Base-by-base conservation (phyloP, 352 stramenopile genomes). In the Globisporangium uncinulatum region DNA sequence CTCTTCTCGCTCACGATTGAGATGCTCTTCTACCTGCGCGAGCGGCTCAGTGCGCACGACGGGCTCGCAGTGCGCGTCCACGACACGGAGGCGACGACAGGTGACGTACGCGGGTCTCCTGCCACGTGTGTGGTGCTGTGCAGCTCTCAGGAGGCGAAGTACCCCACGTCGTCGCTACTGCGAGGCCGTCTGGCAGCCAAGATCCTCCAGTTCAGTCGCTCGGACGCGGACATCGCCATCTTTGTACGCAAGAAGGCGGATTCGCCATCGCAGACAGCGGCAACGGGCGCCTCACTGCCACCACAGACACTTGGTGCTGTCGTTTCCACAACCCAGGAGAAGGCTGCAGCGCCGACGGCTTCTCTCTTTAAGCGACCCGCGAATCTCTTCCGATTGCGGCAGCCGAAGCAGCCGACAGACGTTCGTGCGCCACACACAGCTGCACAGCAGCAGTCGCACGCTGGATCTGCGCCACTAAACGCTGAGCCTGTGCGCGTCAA, bases 1-100 rank as follows among this genome's bases (percentile, higher is more conserved):
- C 57, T 91, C 8, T 64, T 83, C 49, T 85, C 73, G 0, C 71
- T 82, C 44, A 49, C 59, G 0, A 29, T 70, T 7, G 79, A 90
- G 50, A 51, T 73, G 17, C 59, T 81, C 9, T 75, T 80, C 37
- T 49, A 67, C 10, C 45, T 83, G 2, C 71, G 78, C 31, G 80
- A 87, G 54, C 70, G 69, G 24, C 49, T 80, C 0, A 56, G 67
- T 9, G 67, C 68, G 0, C 87, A 79, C 44, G 73, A 88, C 3
- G 68, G 67, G 1, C 24, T 86, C 6, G 74, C 81, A 4, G 53
- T 76, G 0, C 50, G 55, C 0, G 54, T 85, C 4, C 47, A 69
- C 10, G 9, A 62, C n/a, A 11, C 19, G 2, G 37, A 21, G 6
- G 5, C 17, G 11, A 24, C n/a, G 15, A 41, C 17, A 31, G 11